Evolutionary conservation across 768 basidiomycete genomes (phyloP), one percentile per base, ranked within the genome.

Genomic region (Boletus subparvulus): DNA sequence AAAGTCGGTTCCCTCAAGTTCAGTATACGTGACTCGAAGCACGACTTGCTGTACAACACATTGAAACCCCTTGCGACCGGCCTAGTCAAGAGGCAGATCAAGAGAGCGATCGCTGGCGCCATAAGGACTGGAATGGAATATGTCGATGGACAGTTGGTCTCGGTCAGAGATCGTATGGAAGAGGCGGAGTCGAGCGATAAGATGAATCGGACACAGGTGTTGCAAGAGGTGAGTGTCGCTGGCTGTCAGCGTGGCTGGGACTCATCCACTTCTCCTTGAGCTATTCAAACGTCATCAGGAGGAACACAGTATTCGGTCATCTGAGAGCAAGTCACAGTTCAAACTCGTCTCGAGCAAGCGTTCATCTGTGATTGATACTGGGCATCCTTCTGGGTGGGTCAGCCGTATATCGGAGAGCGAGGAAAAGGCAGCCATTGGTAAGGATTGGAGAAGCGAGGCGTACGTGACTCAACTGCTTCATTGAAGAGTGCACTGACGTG

Each of bases 1-100:
- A 92, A 92, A 68, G 87, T 98, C 52, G 91, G 90, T 65, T 80
- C 85, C 16, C 82, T 98, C 65, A 94, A 90, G 74, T 96, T 95
- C 75, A 83, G 85, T 26, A 92, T 99, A 64, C 84, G 93, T 6
- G 94, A 98, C 61, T 83, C 88, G 59, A 95, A 94, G 74, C 94
- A 97, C 74, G 90, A 94, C 65, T 73, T 89, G 26, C 70, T 95
- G 60, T 96, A 95, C 80, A 93, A 90, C 78, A 87, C 90, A 0
- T 62, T 97, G 39, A 84, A 82, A 51, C 87, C 89, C 4, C 79
- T 94, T 40, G 90, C 90, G 13, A 93, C 85, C 2, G 83, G 83
- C 7, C 75, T 97, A 39, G 85, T 99, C 65, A 95, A 94, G 81
- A 82, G 78, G 62, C 69, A 85, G 62, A 78, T 88, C 64, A 76